Percentiles rank a stretch among this genome's conserved stretches.
Conservation (phyloP, 1,284 basidiomycete genomes). For the Trichosporon ovoides region DNA sequence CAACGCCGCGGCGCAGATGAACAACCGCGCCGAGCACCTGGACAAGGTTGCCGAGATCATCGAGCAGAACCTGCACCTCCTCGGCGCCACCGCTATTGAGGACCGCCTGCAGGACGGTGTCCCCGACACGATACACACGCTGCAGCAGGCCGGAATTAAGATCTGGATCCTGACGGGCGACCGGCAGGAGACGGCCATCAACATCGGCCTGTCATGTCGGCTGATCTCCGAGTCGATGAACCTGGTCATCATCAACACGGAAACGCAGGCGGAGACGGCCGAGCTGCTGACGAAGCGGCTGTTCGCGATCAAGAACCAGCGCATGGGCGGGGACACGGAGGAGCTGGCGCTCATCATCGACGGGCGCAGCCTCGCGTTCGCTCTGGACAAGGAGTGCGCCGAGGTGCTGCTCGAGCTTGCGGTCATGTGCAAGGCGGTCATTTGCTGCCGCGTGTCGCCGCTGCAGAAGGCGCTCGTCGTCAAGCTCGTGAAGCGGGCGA, state of each 20-base stretch:
- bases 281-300: slow-evolving; percentile 87
- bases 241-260: slow-evolving; percentile 91
- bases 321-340: slow-evolving; percentile 82
- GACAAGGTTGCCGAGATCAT: slow-evolving; percentile 94
- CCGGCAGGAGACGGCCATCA: slow-evolving; percentile 97
- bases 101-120: slow-evolving; percentile 99
- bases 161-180: slow-evolving; percentile 99
- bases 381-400: slow-evolving; percentile 85
- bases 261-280: slow-evolving; percentile 71
- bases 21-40: slow-evolving; percentile 85
- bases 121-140: slow-evolving; percentile 93
- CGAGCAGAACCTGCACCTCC: slow-evolving; percentile 83
- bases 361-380: slow-evolving; percentile 86
- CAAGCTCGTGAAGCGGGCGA: slow-evolving; percentile 96
- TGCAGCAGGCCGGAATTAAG: slow-evolving; percentile 98
- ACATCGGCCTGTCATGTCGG: slow-evolving; percentile 95
- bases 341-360: slow-evolving; percentile 86
- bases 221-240: slow-evolving; percentile 99
- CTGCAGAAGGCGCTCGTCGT: slow-evolving; percentile 97
- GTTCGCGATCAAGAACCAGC: slow-evolving; percentile 85
- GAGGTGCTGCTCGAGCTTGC: slow-evolving; percentile 91
- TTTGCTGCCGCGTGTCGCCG: slow-evolving; percentile 74
- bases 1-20: slow-evolving; percentile 85
- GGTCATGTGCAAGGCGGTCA: slow-evolving; percentile 74
- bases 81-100: slow-evolving; percentile 97